Percentiles rank a stretch among this genome's conserved stretches.
Evolutionary conservation across 371 early-diverging fungal genomes (phyloP).

Genomic region (Phascolomyces articulosus): DNA sequence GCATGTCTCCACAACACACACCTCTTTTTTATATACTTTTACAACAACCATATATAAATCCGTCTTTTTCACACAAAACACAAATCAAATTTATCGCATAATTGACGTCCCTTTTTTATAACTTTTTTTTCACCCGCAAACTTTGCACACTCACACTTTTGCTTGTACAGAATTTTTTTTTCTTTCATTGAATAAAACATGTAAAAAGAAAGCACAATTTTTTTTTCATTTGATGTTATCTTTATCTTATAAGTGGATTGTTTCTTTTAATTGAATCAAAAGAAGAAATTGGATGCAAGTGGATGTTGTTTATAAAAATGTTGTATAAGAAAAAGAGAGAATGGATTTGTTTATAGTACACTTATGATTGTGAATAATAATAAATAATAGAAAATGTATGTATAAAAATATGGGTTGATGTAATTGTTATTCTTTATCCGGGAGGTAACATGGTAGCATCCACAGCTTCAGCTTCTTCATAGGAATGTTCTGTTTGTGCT

Average conservation of each 20-base stretch:
- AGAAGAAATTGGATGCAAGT: too few species aligned
- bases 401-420: not conserved
- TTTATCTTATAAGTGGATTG: too few species aligned
- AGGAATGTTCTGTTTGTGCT: conserved; percentile 56
- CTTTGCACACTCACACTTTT: not conserved
- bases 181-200: conserved; percentile 7
- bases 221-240: not conserved
- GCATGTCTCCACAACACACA: not conserved
- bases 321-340: too few species aligned
- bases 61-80: not conserved
- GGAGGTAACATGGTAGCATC: conserved; percentile 93
- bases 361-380: not conserved
- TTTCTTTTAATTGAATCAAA: not conserved
- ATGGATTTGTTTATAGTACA: not conserved
- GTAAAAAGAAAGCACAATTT: conserved; percentile 11
- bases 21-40: not conserved
- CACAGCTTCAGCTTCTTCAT: conserved; percentile 61
- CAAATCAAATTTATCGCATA: conserved; percentile 11
- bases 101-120: not conserved
- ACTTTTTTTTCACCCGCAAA: not conserved
- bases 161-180: conserved; percentile 14
- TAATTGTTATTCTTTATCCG: conserved; percentile 64
- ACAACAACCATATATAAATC: not conserved
- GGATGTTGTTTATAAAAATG: too few species aligned
- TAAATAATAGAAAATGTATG: not conserved